These are phyloP conservation scores for Penicillium sp. DNA, from an alignment of 2,329 filamentous ascomycete genomes.

Conservation along the genomic window DNA sequence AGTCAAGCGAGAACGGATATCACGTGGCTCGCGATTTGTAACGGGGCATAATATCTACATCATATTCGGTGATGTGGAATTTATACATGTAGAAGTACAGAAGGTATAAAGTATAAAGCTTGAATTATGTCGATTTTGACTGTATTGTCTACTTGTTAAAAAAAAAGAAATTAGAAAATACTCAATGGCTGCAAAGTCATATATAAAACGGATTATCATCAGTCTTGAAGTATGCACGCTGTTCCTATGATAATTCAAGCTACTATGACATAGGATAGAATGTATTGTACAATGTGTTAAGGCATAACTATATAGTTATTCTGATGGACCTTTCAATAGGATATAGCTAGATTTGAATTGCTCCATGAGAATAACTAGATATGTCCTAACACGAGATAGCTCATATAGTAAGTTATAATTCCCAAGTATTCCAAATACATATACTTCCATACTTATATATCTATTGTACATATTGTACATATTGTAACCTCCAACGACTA, in stretches of 20 bases:
- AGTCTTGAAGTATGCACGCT: background rate
- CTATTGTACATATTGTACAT: background rate
- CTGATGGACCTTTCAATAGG: background rate
- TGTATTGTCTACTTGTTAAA: background rate
- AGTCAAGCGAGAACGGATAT: conserved; percentile 14
- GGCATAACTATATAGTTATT: background rate
- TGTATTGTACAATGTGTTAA: background rate
- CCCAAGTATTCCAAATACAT: background rate
- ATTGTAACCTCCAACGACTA: background rate
- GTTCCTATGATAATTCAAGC: background rate
- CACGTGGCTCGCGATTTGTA: conserved; percentile 14
- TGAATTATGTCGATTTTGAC: background rate
- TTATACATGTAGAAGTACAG: background rate
- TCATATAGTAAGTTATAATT: background rate
- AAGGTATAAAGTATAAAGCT: too few species aligned
- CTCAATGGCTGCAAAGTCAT: background rate
- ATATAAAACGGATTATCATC: background rate
- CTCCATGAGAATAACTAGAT: too few species aligned
- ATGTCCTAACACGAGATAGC: background rate
- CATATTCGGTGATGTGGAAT: background rate
- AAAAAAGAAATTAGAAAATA: background rate
- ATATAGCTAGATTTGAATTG: background rate
- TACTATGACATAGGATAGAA: background rate
- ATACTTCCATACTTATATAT: background rate
- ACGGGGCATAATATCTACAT: background rate